Conservation (phyloP, 805 yeast genomes). For the Candida multigemmis region DNA sequence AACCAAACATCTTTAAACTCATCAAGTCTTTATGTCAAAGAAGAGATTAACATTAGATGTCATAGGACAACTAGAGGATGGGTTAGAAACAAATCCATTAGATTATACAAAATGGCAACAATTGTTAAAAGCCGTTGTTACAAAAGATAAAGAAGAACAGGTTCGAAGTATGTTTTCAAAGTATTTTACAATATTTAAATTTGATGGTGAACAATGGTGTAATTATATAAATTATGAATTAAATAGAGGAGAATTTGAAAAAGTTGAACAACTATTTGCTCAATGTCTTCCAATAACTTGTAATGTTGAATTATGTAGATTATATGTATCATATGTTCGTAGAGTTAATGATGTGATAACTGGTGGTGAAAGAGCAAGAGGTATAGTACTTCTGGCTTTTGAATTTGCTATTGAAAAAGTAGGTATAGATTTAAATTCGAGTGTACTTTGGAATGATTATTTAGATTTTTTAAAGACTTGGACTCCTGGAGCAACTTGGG, state of each 20-base stretch:
- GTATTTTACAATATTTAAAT: constrained; percentile 57
- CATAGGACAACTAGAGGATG: constrained; percentile 52
- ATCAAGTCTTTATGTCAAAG: too few relatives aligned
- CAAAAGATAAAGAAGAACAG: constrained; percentile 50
- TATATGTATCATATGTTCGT: constrained; percentile 73
- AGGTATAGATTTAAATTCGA: constrained; percentile 69
- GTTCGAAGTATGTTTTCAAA: constrained; percentile 50
- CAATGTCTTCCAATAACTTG: constrained; percentile 53
- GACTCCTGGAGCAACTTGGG: constrained; percentile 78
- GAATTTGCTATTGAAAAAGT: constrained; percentile 73
- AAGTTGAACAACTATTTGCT: constrained; percentile 58
- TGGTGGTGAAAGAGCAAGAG: constrained; percentile 75
- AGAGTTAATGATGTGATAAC: constrained; percentile 60
- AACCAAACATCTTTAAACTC: too few relatives aligned
- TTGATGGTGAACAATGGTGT: constrained; percentile 59
- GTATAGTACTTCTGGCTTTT: constrained; percentile 69
- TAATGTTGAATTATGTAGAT: constrained; percentile 63
- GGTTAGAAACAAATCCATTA: constrained; percentile 40
- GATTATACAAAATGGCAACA: constrained; percentile 50
- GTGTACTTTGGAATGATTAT: constrained; percentile 74
- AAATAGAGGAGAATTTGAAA: constrained; percentile 53
- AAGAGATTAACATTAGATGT: constrained; percentile 34
- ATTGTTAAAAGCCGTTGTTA: constrained; percentile 38
- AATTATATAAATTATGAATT: constrained; percentile 59
- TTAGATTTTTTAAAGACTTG: constrained; percentile 68